Evolutionary conservation across 495 filamentous ascomycete species (phyloP), one percentile per base, ranked within the genome.

Genomic region (Hypoxylon crocopeplum): DNA sequence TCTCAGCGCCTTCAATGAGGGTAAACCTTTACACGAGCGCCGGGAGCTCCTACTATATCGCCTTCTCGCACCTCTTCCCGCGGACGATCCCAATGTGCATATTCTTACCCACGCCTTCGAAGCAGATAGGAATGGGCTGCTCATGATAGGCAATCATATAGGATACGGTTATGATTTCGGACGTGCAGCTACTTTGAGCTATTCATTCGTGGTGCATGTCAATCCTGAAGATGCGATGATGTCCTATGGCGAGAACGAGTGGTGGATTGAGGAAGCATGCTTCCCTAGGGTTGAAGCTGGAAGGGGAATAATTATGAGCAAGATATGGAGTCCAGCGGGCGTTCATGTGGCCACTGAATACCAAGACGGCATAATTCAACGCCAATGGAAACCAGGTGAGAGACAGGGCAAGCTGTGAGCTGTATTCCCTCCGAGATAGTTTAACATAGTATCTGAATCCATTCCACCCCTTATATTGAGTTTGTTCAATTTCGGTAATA

Each of bases 181-280:
- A 3, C 68, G 76, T 29, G 85, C 86, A 67, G 84, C 83, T 5
- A 86, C 79, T 49, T 67, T 91, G 37, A 85, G 78, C 25, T 81
- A 88, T 48, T 80, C 75, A 7, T 82, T 89, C 30, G 78, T 87
- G 10, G 75, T 91, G 32, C 87, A 90, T 66, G 70, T 68, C 7
- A 71, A 88, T 42, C 66, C 69, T 7, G 65, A 71, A 11, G 67
- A 75, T 37, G 70, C 72, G 6, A 69, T 77, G n/a, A 77, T 81
- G 72, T 25, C 45, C 6, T 66, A 70, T 16, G 62, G 51, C 32
- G 62, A 56, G 25, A 64, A 78, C 34, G 81, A 79, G 39, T 90
- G 88, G 88, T 90, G 86, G 72, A 69, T 85, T 19, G 85, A 90
- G 71, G 88, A 91, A 70, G 78, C 77, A 3, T 82, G 79, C 71